These are phyloP conservation scores for Lentinula edodes DNA, from an alignment of 768 basidiomycete genomes.

Conservation along the genomic window DNA sequence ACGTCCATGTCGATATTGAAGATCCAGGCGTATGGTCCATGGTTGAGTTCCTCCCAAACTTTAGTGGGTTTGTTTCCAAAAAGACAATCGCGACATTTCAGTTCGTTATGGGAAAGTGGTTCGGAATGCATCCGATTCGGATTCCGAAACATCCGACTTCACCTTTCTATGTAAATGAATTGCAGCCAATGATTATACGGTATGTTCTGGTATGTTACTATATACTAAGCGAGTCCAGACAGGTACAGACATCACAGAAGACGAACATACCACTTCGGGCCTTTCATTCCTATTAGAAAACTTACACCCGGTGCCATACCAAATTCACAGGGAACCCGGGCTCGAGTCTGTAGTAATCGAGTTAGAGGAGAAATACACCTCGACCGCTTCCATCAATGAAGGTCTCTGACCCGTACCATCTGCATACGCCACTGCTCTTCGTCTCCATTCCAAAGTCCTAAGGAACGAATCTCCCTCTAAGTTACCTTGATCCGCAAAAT, in stretches of 20 bases:
- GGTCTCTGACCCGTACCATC: neutral
- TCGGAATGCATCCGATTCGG: neutral
- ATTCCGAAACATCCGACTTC: neutral
- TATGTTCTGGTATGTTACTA: neutral
- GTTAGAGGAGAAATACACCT: constrained; percentile 3
- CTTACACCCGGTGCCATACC: no score
- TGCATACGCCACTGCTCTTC: neutral
- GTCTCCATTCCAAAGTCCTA: neutral
- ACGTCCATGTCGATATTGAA: neutral
- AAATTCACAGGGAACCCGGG: no score
- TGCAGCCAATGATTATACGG: neutral
- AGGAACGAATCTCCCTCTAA: neutral
- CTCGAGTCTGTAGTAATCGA: no score
- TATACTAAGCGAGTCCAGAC: neutral
- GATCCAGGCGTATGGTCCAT: neutral
- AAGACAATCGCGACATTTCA: no score
- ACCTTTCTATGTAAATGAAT: neutral
- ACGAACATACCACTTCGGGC: no score
- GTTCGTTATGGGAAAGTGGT: neutral
- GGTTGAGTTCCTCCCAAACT: no score
- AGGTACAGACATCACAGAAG: neutral
- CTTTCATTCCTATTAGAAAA: no score
- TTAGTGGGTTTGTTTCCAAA: no score
- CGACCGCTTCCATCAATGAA: constrained; percentile 1
- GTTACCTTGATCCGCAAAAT: neutral